Evolutionary conservation across 202 grass and related monocot species (phyloP).

Genomic region (Bolboschoenoplectus hybrid): DNA sequence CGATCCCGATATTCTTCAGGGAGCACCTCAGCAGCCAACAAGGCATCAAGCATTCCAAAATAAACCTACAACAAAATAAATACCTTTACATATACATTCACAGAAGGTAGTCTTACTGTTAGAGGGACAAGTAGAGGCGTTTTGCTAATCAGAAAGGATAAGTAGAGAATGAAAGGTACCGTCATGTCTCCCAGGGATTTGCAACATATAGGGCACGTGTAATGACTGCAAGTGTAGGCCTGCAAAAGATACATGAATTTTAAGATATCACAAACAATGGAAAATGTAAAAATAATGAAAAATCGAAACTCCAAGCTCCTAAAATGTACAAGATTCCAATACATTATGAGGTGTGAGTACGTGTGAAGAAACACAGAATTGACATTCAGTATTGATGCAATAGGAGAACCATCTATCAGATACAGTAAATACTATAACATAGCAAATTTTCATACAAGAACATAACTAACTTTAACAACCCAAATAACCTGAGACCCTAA

Average conservation of each 20-base stretch:
- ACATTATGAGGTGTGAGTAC: background rate
- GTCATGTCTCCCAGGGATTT: conserved; percentile 98
- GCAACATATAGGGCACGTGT: conserved; percentile 91
- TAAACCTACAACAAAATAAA: conserved; percentile 65
- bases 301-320: background rate
- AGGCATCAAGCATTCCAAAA: conserved; percentile 96
- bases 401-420: background rate
- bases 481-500: background rate
- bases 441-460: background rate
- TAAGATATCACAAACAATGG: conserved; percentile 5
- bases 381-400: background rate
- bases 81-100: conserved; percentile 5
- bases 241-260: conserved; percentile 40
- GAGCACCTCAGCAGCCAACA: conserved; percentile 91
- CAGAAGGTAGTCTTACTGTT: background rate
- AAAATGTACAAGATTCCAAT: background rate
- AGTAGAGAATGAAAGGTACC: conserved; percentile 41
- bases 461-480: background rate
- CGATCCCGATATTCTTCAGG: conserved; percentile 84
- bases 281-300: background rate
- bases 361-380: background rate
- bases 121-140: background rate
- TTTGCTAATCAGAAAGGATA: background rate
- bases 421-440: background rate
- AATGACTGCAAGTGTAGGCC: conserved; percentile 96